Percentiles rank a stretch among this genome's conserved stretches.
phyloP scores from a whole-genome alignment of 1,284 basidiomycete species.

The Pseudozyma sp. region DNA sequence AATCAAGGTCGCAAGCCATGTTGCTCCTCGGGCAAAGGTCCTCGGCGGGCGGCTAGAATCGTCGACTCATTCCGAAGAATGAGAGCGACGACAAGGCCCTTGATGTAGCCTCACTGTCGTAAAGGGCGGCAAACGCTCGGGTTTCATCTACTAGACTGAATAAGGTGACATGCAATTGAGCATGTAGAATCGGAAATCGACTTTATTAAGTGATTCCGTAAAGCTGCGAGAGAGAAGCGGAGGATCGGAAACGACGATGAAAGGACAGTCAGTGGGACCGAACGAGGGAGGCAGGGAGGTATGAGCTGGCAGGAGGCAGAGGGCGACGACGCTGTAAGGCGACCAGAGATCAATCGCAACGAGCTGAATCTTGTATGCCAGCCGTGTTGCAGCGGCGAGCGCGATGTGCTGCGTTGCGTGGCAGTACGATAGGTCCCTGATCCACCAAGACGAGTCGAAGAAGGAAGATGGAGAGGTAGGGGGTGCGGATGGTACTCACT shows the following conservation, averaged over 20 bases:
- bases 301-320: background rate
- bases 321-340: background rate
- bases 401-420: background rate
- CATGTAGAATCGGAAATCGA: constrained; percentile 66
- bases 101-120: constrained; percentile 62
- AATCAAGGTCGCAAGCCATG: constrained; percentile 62
- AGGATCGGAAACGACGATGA: background rate
- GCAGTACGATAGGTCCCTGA: too few species aligned
- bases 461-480: constrained; percentile 9
- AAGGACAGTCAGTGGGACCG: constrained; percentile 28
- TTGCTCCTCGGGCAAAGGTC: constrained; percentile 64
- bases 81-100: constrained; percentile 48
- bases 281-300: background rate
- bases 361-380: background rate
- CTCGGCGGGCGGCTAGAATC: constrained; percentile 66
- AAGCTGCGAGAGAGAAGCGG: constrained; percentile 48
- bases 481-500: constrained; percentile 46
- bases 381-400: too few species aligned
- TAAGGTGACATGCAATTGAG: constrained; percentile 66
- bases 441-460: background rate
- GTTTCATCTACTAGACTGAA: constrained; percentile 66
- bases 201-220: constrained; percentile 68
- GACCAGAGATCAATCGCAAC: background rate
- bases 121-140: constrained; percentile 64
- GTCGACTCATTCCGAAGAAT: constrained; percentile 13